Base-by-base conservation (phyloP, 208 protist species). In the Trypanosoma cruzi region DNA sequence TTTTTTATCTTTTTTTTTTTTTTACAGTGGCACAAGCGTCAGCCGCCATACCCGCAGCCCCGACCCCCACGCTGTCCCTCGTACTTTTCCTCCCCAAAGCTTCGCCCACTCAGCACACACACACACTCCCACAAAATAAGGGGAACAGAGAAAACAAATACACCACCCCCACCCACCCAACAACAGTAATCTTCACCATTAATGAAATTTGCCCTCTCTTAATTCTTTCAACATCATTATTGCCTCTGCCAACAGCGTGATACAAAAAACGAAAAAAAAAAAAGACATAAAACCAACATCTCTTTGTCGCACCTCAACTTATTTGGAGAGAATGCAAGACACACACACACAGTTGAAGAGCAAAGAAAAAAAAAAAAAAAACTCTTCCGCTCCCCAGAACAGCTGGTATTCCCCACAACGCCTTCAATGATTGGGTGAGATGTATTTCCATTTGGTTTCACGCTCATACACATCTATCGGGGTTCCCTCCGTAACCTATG, bases 41-140 rank as follows among this genome's bases (percentile, higher is more conserved):
- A n/a, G n/a, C n/a, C n/a, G n/a, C n/a, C 4, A 40, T 40, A 13
- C 36, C 36, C 36, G 36, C 36, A 4, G 10, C 36, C 10, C 10
- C 36, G 10, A 4, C 10, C 10, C 36, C 10, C 36, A 40, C 36
- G 10, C 6, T 40, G 36, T 40, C 36, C 10, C 10, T 40, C 36
- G 10, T 10, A 40, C 36, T 40, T 10, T 13, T 13, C 10, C 10
- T 13, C 16, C 44, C 44, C 44, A 3, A 3, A 4, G 7, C 44
- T 49, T 22, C 44, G 11, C 20, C 44, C 44, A 3, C 44, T 22
- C 44, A 6, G 4, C 44, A n/a, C 44, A 20, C 44, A 64, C 37
- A 64, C 58, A 40, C n/a, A 52, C 58, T 50, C 32, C 48, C 56
- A 61, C 2, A 16, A 44, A 46, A 8, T 3, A 37, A 61, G 3